These are phyloP conservation scores for Neoboletus magnificus DNA, from an alignment of 768 basidiomycete species.

Conservation along the genomic window DNA sequence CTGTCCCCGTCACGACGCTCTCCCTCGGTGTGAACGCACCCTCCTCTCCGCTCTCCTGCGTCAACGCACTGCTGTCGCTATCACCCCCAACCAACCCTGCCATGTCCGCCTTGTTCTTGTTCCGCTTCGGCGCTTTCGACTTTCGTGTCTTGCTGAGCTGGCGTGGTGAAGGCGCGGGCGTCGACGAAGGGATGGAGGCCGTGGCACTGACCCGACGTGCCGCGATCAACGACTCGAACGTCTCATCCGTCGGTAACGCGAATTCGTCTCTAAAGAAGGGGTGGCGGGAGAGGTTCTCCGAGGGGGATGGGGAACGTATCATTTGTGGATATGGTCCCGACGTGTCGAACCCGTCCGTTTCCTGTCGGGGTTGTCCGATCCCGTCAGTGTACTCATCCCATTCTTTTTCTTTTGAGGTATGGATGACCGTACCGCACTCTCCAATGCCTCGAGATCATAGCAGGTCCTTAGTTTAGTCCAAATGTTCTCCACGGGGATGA, in stretches of 20 bases:
- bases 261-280: constrained; percentile 77
- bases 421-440: constrained; percentile 46
- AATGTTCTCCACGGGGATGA: constrained; percentile 58
- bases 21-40: constrained; percentile 56
- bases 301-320: constrained; percentile 64
- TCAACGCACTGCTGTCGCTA: constrained; percentile 81
- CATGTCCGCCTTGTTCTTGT: constrained; percentile 47
- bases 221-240: constrained; percentile 57
- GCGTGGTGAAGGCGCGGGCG: constrained; percentile 55
- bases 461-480: constrained; percentile 72
- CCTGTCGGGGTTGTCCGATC: constrained; percentile 23
- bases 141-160: constrained; percentile 36
- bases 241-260: constrained; percentile 53
- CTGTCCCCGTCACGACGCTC: constrained; percentile 69
- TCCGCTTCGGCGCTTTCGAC: constrained; percentile 47
- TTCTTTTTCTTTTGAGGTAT: not conserved
- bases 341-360: constrained; percentile 47
- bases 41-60: constrained; percentile 81
- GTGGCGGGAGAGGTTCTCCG: constrained; percentile 63
- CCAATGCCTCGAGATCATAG: constrained; percentile 75
- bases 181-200: constrained; percentile 49
- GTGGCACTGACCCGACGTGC: constrained; percentile 62
- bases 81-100: constrained; percentile 78
- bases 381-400: not conserved
- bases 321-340: constrained; percentile 42